These are phyloP conservation scores for Annona cherimola DNA, from an alignment of 164 flowering plant species.

Conservation along the genomic window DNA sequence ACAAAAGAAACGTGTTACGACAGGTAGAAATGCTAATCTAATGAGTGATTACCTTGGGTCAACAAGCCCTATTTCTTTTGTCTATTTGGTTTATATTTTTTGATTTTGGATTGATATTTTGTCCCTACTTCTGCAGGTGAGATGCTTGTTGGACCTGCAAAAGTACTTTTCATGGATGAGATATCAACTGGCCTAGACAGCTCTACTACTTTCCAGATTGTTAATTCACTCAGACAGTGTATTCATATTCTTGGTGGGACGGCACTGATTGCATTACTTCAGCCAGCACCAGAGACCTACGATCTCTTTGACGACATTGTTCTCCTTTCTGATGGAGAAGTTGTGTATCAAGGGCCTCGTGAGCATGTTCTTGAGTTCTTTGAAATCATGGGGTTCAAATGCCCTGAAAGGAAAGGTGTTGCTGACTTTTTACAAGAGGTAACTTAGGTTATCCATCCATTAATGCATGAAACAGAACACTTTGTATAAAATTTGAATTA, in stretches of 20 bases:
- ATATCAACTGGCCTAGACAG: slow-evolving; percentile 67
- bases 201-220: slow-evolving; percentile 70
- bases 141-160: slow-evolving; percentile 52
- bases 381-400: slow-evolving; percentile 57
- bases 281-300: slow-evolving; percentile 84
- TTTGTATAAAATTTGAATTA: slow-evolving; percentile 81
- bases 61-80: not conserved
- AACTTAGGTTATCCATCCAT: slow-evolving; percentile 21
- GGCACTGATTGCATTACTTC: slow-evolving; percentile 68
- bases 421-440: slow-evolving; percentile 79
- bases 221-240: slow-evolving; percentile 48
- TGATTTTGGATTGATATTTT: not conserved
- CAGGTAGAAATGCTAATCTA: slow-evolving; percentile 14
- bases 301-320: slow-evolving; percentile 72
- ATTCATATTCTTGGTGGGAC: slow-evolving; percentile 60
- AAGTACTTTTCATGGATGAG: slow-evolving; percentile 35
- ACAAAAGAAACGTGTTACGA: slow-evolving; percentile 29
- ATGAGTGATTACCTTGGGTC: too few relatives aligned
- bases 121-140: slow-evolving; percentile 27
- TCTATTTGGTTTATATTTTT: not conserved
- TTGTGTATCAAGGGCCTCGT: slow-evolving; percentile 73
- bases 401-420: slow-evolving; percentile 57
- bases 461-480: slow-evolving; percentile 58
- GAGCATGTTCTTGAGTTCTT: slow-evolving; percentile 60
- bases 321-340: slow-evolving; percentile 62